Evolutionary conservation across 495 filamentous ascomycete species (phyloP).

Genomic region (Daldinia vernicosa): DNA sequence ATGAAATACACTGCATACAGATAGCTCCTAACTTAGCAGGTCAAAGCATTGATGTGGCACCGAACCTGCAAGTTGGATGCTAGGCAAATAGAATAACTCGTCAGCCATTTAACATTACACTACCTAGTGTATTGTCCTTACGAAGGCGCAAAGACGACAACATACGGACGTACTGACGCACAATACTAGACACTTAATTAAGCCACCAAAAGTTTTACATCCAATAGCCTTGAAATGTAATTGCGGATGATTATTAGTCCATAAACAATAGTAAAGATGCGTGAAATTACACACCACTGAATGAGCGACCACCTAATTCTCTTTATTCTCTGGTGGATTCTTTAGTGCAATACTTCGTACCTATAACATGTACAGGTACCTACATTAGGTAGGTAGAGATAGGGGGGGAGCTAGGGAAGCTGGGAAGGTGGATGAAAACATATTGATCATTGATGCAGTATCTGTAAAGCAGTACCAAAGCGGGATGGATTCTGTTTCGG

Average conservation of each 20-base stretch:
- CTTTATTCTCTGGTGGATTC: neutral
- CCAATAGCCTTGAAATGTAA: neutral
- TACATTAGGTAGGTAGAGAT: neutral
- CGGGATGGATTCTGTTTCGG: constrained; percentile 30
- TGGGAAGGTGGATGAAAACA: neutral
- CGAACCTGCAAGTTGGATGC: constrained; percentile 20
- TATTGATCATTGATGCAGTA: neutral
- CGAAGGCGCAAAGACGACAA: neutral
- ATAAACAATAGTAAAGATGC: neutral
- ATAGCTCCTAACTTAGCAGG: constrained; percentile 19
- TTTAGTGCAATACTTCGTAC: neutral
- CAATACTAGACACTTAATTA: neutral
- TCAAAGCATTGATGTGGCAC: constrained; percentile 28
- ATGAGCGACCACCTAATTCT: neutral
- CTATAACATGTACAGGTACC: neutral
- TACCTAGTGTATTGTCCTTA: constrained; percentile 1
- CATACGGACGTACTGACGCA: neutral
- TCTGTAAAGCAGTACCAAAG: constrained; percentile 23
- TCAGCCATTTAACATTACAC: constrained; percentile 2
- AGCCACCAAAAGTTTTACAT: neutral
- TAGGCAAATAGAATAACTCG: constrained; percentile 19
- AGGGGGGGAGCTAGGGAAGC: neutral
- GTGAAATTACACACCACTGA: neutral
- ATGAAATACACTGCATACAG: neutral
- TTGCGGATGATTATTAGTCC: neutral